Percentiles rank a stretch among this genome's conserved stretches.
Evolutionary conservation across 2,329 filamentous ascomycete genomes (phyloP).

Genomic region (Pleomassaria siparia): DNA sequence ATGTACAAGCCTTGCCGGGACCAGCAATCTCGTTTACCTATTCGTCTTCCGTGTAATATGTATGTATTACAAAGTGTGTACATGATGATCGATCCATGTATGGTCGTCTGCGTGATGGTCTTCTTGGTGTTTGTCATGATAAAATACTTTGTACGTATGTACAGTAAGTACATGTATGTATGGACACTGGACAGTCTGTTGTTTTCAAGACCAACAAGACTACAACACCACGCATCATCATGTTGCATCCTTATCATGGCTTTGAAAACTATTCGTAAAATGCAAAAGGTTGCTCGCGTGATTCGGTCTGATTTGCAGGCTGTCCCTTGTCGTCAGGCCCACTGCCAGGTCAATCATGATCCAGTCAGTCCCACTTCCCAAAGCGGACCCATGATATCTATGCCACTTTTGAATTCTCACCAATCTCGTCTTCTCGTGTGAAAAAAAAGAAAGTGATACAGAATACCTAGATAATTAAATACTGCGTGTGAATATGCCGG

Average conservation of each 20-base stretch:
- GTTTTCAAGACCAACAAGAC: background rate
- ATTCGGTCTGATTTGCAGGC: background rate
- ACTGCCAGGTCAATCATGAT: background rate
- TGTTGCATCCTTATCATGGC: too few relatives aligned
- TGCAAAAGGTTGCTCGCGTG: slow-evolving; percentile 3
- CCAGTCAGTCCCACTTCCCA: background rate
- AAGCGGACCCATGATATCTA: background rate
- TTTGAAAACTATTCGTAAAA: too few relatives aligned
- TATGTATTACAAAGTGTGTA: background rate
- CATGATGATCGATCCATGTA: background rate
- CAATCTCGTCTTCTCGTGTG: background rate
- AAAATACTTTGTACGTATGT: too few relatives aligned
- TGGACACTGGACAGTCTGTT: too few relatives aligned
- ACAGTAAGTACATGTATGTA: too few relatives aligned
- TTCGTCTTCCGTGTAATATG: background rate
- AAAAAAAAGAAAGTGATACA: background rate
- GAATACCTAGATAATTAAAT: too few relatives aligned
- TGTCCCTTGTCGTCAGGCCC: background rate
- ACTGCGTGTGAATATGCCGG: too few relatives aligned
- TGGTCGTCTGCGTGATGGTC: background rate
- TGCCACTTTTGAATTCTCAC: background rate
- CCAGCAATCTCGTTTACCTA: slow-evolving; percentile 11
- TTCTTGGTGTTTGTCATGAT: too few relatives aligned
- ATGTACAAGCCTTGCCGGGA: slow-evolving; percentile 1
- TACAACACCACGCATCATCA: background rate